Conservation (phyloP, 2,329 filamentous ascomycete species). For the Neurospora sp. region DNA sequence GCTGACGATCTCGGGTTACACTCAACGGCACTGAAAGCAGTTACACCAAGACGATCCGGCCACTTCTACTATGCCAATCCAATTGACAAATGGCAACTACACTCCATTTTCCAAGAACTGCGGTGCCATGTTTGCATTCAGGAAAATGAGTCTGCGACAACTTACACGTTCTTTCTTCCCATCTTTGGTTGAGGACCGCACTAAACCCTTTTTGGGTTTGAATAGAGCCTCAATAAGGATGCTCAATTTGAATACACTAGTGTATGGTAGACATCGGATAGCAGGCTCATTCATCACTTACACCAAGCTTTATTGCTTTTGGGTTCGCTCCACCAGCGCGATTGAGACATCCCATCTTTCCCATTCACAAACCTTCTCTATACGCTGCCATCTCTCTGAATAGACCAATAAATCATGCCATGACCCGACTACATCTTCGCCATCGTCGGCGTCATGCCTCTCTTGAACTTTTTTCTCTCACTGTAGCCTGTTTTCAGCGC, state of each 20-base stretch:
- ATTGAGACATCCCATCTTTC: background rate
- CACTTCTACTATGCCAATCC: background rate
- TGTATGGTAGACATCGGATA: background rate
- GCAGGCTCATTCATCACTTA: background rate
- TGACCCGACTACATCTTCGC: background rate
- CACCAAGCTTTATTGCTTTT: background rate
- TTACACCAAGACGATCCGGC: background rate
- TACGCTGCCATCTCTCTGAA: slow-evolving; percentile 5
- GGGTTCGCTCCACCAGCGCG: background rate
- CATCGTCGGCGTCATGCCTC: background rate
- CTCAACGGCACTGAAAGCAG: background rate
- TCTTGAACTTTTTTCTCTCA: background rate
- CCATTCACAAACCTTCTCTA: slow-evolving; percentile 1
- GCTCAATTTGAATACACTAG: slow-evolving; percentile 4
- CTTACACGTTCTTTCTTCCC: background rate
- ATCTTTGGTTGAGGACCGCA: background rate
- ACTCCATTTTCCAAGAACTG: background rate
- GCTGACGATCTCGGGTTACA: background rate
- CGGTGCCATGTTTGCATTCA: background rate
- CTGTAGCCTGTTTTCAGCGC: background rate
- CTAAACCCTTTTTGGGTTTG: slow-evolving; percentile 20
- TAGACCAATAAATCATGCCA: slow-evolving; percentile 10
- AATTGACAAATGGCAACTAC: background rate
- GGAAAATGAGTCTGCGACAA: background rate
- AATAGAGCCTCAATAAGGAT: slow-evolving; percentile 24